These are phyloP conservation scores for Mucor velutinosus DNA, from an alignment of 371 early-diverging fungal species.

Conservation along the genomic window DNA sequence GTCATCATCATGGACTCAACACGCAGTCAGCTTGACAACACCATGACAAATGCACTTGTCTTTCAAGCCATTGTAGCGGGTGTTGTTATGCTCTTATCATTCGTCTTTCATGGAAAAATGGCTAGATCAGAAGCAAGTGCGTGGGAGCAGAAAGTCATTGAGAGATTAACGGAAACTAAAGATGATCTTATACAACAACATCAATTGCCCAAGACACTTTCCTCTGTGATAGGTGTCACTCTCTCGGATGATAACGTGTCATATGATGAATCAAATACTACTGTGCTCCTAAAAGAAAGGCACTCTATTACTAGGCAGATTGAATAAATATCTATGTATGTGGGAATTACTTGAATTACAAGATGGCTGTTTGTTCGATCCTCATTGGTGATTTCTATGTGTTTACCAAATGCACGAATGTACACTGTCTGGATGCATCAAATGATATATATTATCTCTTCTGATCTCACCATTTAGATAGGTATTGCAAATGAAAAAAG, in stretches of 20 bases:
- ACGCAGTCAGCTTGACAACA: conserved; percentile 26
- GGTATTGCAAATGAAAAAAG: too few species aligned
- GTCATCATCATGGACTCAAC: conserved; percentile 45
- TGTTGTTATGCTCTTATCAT: conserved; percentile 19
- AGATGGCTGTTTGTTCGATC: background rate
- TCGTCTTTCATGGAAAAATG: conserved; percentile 25
- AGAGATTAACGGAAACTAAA: background rate
- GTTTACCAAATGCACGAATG: background rate
- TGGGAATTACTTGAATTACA: background rate
- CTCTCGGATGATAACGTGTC: background rate
- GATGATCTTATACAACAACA: background rate
- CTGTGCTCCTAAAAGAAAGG: background rate
- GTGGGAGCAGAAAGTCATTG: conserved; percentile 1
- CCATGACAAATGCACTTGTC: conserved; percentile 32
- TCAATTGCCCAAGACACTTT: background rate
- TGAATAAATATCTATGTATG: background rate
- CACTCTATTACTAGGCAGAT: background rate
- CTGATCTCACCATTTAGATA: background rate
- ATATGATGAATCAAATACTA: background rate
- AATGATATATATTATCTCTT: background rate
- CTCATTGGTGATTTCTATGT: background rate
- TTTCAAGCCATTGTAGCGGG: conserved; percentile 33
- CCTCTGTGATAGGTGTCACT: conserved; percentile 4
- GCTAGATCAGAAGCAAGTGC: conserved; percentile 23
- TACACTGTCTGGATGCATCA: background rate